Evolutionary conservation across 2,329 filamentous ascomycete species (phyloP).

Genomic region (Claviceps pusilla): DNA sequence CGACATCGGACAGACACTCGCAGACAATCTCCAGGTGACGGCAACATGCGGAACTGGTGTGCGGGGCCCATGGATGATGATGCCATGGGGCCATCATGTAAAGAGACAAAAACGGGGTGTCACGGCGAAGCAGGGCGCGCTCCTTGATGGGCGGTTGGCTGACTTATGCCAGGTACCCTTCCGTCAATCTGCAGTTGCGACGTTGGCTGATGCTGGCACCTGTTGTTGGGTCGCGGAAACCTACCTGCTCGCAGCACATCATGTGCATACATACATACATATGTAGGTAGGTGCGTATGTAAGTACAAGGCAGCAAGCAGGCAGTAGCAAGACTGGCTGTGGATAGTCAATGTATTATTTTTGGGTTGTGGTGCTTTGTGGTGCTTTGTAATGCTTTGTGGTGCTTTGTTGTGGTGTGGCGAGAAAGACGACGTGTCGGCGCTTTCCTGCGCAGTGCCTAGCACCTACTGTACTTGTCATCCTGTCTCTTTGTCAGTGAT

Average conservation of each 20-base stretch:
- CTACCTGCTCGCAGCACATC: not conserved
- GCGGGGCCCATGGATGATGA: not conserved
- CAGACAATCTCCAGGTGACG: not conserved
- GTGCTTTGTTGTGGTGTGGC: not conserved
- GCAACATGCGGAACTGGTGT: not conserved
- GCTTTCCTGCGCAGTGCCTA: not conserved
- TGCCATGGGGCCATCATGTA: not conserved
- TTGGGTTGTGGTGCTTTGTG: not conserved
- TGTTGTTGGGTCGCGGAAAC: not conserved
- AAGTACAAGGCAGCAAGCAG: not conserved
- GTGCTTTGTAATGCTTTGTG: not conserved
- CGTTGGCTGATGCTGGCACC: not conserved
- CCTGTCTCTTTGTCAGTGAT: not conserved
- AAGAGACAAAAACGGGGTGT: not conserved
- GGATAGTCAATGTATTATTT: not conserved
- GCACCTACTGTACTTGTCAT: not conserved
- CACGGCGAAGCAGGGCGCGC: not conserved
- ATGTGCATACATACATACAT: not conserved
- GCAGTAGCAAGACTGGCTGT: not conserved
- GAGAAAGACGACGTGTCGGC: not conserved
- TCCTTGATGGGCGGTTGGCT: conserved; percentile 1
- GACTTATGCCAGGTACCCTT: conserved; percentile 7
- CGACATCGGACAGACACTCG: not conserved
- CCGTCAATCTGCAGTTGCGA: not conserved
- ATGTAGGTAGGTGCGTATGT: too few relatives aligned